Base-by-base conservation (phyloP, 371 early-diverging fungal genomes). In the Lichtheimia corymbifera region DNA sequence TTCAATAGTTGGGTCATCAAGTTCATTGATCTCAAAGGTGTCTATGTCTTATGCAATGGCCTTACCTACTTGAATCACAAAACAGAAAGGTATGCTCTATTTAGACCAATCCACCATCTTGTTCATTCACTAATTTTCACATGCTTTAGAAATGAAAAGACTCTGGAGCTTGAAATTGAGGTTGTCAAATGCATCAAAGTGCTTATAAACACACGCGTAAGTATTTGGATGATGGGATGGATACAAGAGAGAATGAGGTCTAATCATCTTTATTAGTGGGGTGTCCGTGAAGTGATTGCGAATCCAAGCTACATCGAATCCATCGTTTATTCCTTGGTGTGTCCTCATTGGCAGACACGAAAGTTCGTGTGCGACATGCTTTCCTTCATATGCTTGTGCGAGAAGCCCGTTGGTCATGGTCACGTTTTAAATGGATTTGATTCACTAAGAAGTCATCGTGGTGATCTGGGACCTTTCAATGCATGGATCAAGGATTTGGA, bases 131-230 rank as follows among this genome's bases (percentile, higher is more conserved):
- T 35, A 6, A 35, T 35, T 35, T 35, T 35, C 35, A 41, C 65
- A 5, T 17, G 17, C 42, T 56, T 28, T 61, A 80, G 88, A 55
- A 74, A 76, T 55, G 85, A 85, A 30, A 71, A 75, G 25, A 83
- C 81, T 57, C 66, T 86, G 13, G 80, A 86, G 20, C 77, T 86
- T 66, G 91, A 91, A 65, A 72, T 82, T 50, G 91, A 89, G 69
- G 85, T 91, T 53, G 82, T 89, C 44, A 86, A 86, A 62, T 89
- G 89, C 62, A 73, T 90, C 61, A 90, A 89, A 61, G 79, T 85
- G 0, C 67, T 91, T 4, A 71, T 88, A 40, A 89, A 89, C 61
- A 84, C 84, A 58, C 76, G 75, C 22, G 77, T 74, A 74, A 59
- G 70, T 59, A 18, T 17, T 35, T 28, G 28, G 35, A 35, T 4